These are phyloP conservation scores for Xylaria sp. DNA, from an alignment of 2,329 filamentous ascomycete genomes.

Conservation along the genomic window DNA sequence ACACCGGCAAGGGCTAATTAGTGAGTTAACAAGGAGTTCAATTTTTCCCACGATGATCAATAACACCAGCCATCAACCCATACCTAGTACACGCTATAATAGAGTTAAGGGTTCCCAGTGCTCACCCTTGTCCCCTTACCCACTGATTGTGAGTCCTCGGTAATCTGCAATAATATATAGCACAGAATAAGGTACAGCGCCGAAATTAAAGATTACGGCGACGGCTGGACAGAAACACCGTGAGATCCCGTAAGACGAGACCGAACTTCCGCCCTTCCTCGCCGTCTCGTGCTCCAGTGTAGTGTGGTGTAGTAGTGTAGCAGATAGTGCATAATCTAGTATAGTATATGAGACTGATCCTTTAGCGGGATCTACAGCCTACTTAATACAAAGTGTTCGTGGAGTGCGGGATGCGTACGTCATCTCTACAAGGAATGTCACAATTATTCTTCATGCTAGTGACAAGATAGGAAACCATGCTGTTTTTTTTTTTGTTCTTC, in stretches of 20 bases:
- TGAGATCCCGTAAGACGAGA: background rate
- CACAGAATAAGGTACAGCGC: background rate
- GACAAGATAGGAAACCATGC: background rate
- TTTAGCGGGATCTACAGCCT: background rate
- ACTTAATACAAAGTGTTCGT: background rate
- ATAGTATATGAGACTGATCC: background rate
- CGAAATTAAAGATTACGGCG: background rate
- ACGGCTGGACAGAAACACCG: background rate
- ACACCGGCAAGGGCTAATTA: background rate
- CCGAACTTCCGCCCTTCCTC: background rate
- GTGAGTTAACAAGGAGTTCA: background rate
- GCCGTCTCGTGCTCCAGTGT: too few species aligned
- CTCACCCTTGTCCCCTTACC: slow-evolving; percentile 6
- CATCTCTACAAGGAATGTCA: background rate
- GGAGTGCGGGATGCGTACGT: background rate
- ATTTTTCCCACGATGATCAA: background rate
- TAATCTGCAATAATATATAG: background rate
- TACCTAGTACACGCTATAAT: background rate
- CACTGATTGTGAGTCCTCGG: background rate
- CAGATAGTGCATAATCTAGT: background rate
- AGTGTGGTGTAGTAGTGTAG: background rate
- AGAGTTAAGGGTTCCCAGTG: background rate
- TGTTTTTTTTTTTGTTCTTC: background rate
- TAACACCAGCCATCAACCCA: background rate
- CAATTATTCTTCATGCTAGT: background rate